A percentile compares a stretch with the other conserved stretches of the same genome.
Evolutionary conservation across 179 eudicot genomes (phyloP).

Genomic region (Spinacia oleracea): DNA sequence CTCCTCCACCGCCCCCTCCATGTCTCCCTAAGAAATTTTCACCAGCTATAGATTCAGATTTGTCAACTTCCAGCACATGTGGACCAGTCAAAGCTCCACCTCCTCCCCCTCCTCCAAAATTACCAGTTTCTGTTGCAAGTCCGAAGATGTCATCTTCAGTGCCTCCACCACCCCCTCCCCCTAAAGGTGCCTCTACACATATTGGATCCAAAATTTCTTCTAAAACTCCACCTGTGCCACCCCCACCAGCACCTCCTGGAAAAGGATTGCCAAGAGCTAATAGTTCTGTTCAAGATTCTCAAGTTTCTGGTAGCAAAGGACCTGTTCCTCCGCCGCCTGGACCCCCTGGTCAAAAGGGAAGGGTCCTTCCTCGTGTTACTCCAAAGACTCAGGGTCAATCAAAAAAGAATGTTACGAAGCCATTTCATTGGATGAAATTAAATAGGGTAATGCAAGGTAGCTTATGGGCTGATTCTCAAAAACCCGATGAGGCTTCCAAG

Average conservation of each 20-base stretch:
- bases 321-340: constrained; percentile 68
- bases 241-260: constrained; percentile 52
- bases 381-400: constrained; percentile 45
- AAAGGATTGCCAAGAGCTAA: constrained; percentile 42
- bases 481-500: constrained; percentile 80
- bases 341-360: constrained; percentile 58
- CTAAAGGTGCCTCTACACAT: constrained; percentile 32
- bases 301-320: constrained; percentile 40
- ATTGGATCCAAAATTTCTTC: constrained; percentile 35
- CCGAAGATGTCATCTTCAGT: constrained; percentile 26
- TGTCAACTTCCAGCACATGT: constrained; percentile 1
- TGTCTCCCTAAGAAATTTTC: constrained; percentile 5
- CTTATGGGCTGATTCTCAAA: constrained; percentile 91
- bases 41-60: constrained; percentile 11
- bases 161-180: constrained; percentile 56
- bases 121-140: constrained; percentile 25
- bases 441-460: constrained; percentile 86
- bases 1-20: constrained; percentile 30
- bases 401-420: constrained; percentile 62
- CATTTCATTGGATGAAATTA: constrained; percentile 87
- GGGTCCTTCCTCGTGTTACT: constrained; percentile 39
- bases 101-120: constrained; percentile 49
- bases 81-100: constrained; percentile 33
- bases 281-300: constrained; percentile 34
- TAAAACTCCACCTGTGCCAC: constrained; percentile 48